phyloP scores from a whole-genome alignment of 352 stramenopile species.

The Elongisporangium undulatum region DNA sequence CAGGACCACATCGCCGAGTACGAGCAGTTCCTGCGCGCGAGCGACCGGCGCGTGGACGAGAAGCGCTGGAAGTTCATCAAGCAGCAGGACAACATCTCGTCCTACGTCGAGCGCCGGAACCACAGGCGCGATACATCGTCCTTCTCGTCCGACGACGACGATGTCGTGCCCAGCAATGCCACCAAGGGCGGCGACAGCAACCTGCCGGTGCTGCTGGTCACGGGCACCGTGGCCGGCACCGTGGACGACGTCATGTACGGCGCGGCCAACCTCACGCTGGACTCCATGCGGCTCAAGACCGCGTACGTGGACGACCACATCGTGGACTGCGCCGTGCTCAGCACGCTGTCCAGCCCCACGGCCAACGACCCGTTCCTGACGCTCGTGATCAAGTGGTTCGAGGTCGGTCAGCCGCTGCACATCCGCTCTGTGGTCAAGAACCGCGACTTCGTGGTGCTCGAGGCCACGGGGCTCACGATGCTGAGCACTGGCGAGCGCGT shows the following conservation, averaged over 20 bases:
- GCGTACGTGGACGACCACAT: slow-evolving; percentile 43
- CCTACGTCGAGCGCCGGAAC: slow-evolving; percentile 17
- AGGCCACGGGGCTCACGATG: slow-evolving; percentile 39
- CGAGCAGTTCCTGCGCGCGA: slow-evolving; percentile 15
- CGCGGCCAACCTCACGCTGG: slow-evolving; percentile 24
- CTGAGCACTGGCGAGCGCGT: slow-evolving; percentile 45
- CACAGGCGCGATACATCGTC: not conserved
- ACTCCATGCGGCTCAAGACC: slow-evolving; percentile 43
- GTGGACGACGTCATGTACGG: slow-evolving; percentile 64
- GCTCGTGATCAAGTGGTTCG: slow-evolving; percentile 58
- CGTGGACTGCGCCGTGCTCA: slow-evolving; percentile 40
- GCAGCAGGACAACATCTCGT: slow-evolving; percentile 17
- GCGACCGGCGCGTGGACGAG: slow-evolving; percentile 9
- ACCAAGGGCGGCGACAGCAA: slow-evolving; percentile 18
- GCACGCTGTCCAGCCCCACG: slow-evolving; percentile 36
- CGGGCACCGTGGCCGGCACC: slow-evolving; percentile 40
- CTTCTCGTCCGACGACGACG: not conserved
- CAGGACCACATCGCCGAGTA: slow-evolving; percentile 33
- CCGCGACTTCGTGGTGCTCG: slow-evolving; percentile 57
- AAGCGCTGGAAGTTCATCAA: slow-evolving; percentile 28
- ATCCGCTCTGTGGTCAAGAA: slow-evolving; percentile 38
- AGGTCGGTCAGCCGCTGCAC: slow-evolving; percentile 35
- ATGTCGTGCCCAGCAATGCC: not conserved
- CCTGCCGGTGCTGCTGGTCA: slow-evolving; percentile 33
- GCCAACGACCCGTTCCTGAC: slow-evolving; percentile 39